Base-by-base conservation (phyloP, 371 early-diverging fungal genomes). In the Phascolomyces articulosus region DNA sequence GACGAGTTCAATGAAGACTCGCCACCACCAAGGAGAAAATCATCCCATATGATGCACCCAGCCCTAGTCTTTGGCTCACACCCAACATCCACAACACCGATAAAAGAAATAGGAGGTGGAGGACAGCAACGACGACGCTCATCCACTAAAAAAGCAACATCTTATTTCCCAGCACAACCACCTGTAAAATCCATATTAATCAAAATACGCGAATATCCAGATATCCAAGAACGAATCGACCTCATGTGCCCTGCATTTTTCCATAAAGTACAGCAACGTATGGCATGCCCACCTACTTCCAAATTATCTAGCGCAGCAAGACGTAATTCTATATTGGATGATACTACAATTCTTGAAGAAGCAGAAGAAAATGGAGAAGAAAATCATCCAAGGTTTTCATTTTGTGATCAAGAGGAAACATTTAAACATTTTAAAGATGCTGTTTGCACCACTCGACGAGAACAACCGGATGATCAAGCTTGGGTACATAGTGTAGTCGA, bases 381-480 rank as follows among this genome's bases (percentile, higher is more conserved):
- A 38, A 7, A 64, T n/a, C n/a, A n/a, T 57, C 38, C 54, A 44
- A 24, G 70, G 27, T 65, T 29, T 26, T 41, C 55, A 60, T 70
- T 31, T 63, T 55, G 55, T 41, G 62, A 60, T 15, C 56, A 61
- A 34, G 59, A 41, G 4, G 66, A 58, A 40, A 41, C 69, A 11
- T 72, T 54, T 27, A 66, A 72, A n/a, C 55, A 40, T 16, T 72
- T 72, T 51, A 38, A 55, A 24, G 54, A 57, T 8, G 61, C 69
- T 4, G 64, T 78, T 15, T 70, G 71, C 38, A 61, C 70, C 8
- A 73, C 81, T 8, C 65, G 80, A 53, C 65, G 70, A 24, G 69
- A 78, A 24, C 81, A 78, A n/a, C 78, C 81, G 0, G 77, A 81
- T 60, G 81, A 81, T 63, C 58, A 66, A 23, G 67, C 58, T 27